Conservation (phyloP, 1,284 basidiomycete genomes). For the Xanthoconium separans region DNA sequence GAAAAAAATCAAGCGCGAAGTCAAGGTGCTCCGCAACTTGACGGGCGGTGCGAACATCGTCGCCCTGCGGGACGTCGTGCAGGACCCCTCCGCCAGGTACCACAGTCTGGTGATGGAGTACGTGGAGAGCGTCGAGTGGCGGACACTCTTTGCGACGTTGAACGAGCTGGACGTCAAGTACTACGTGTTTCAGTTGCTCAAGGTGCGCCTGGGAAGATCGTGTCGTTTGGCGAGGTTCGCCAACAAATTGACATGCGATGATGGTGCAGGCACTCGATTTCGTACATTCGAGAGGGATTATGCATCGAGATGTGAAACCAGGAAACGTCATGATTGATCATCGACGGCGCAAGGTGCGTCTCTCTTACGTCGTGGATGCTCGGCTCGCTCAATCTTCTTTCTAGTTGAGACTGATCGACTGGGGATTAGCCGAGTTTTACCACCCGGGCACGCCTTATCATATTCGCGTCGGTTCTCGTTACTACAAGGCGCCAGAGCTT, state of each 20-base stretch:
- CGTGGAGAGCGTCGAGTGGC: slow-evolving; percentile 85
- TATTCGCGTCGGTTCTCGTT: slow-evolving; percentile 85
- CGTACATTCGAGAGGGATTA: slow-evolving; percentile 86
- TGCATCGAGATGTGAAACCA: slow-evolving; percentile 91
- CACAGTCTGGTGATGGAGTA: slow-evolving; percentile 87
- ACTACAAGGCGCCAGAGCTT: slow-evolving; percentile 89
- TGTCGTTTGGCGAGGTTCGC: not conserved
- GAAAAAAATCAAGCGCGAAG: slow-evolving; percentile 92
- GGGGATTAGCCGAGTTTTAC: slow-evolving; percentile 93
- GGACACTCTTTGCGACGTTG: slow-evolving; percentile 71
- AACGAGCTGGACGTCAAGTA: slow-evolving; percentile 82
- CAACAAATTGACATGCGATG: not conserved
- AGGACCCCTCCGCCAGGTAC: slow-evolving; percentile 72
- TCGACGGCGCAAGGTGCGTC: slow-evolving; percentile 66
- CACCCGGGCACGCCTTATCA: slow-evolving; percentile 86
- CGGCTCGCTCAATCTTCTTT: slow-evolving; percentile 3
- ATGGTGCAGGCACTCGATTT: slow-evolving; percentile 73
- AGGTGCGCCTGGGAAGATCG: slow-evolving; percentile 41
- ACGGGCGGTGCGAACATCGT: slow-evolving; percentile 87
- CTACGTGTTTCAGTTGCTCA: slow-evolving; percentile 84
- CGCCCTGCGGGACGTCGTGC: slow-evolving; percentile 79
- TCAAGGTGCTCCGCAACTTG: slow-evolving; percentile 88
- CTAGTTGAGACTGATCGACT: slow-evolving; percentile 83
- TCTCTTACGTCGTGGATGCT: not conserved
- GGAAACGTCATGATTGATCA: slow-evolving; percentile 93